phyloP scores from a whole-genome alignment of 345 rosid species.

The Aurinia saxatilis region DNA sequence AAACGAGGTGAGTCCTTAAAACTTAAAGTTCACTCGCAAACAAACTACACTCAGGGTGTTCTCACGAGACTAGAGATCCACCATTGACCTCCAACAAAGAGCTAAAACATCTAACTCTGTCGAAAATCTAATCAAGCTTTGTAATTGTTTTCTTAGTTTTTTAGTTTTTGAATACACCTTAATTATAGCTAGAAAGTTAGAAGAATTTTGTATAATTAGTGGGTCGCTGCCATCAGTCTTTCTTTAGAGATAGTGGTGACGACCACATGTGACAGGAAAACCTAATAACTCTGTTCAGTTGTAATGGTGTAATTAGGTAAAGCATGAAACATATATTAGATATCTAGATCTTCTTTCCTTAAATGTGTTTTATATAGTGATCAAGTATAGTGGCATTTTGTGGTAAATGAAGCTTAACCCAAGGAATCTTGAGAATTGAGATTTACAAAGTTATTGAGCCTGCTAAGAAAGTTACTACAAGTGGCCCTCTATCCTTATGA shows the following conservation, averaged over 20 bases:
- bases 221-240: slow-evolving; percentile 28
- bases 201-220: not conserved
- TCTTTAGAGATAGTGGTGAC: slow-evolving; percentile 21
- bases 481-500: slow-evolving; percentile 3
- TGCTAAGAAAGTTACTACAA: not conserved
- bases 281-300: slow-evolving; percentile 21
- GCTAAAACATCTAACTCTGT: not conserved
- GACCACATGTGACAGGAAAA: too few relatives aligned
- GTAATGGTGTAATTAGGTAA: slow-evolving; percentile 26
- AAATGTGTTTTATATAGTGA: not conserved
- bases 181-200: not conserved
- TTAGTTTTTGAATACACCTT: not conserved
- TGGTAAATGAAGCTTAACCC: not conserved
- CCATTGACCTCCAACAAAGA: slow-evolving; percentile 10
- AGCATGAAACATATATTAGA: not conserved
- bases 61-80: not conserved
- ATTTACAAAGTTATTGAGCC: slow-evolving; percentile 9
- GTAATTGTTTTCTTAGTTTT: not conserved
- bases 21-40: too few relatives aligned
- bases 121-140: not conserved
- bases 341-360: not conserved
- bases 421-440: not conserved
- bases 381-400: not conserved
- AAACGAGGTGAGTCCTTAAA: not conserved
- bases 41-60: not conserved